Percentiles rank a stretch among this genome's conserved stretches.
Conservation (phyloP, 148 eudicot species). For the Talinum fruticosum region DNA sequence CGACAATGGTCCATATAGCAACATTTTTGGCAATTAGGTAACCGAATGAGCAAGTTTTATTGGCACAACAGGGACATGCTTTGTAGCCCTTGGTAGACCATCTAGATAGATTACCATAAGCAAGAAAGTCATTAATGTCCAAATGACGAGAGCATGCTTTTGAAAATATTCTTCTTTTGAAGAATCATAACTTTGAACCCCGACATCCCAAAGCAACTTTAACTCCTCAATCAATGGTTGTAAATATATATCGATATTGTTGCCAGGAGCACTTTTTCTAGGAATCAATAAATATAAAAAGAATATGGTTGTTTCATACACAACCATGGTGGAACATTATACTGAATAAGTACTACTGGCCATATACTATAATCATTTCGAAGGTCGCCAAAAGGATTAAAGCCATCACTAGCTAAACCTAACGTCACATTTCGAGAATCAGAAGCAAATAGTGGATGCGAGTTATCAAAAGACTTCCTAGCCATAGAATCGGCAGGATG, state of each 20-base stretch:
- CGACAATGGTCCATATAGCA: slow-evolving; percentile 14
- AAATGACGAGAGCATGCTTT: slow-evolving; percentile 6
- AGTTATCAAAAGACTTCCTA: slow-evolving; percentile 23
- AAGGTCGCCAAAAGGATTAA: slow-evolving; percentile 22
- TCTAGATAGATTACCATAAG: slow-evolving; percentile 2
- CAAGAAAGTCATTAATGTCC: slow-evolving; percentile 22
- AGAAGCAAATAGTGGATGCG: background rate
- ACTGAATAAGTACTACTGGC: slow-evolving; percentile 23
- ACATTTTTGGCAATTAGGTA: slow-evolving; percentile 1
- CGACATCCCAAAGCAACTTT: slow-evolving; percentile 19
- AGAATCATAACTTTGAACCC: slow-evolving; percentile 22
- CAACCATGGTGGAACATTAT: slow-evolving; percentile 17
- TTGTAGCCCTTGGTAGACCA: slow-evolving; percentile 12
- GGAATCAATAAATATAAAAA: slow-evolving; percentile 25
- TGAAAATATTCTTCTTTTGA: background rate
- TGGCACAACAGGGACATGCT: background rate
- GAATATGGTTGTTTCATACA: slow-evolving; percentile 23
- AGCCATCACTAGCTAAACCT: slow-evolving; percentile 29
- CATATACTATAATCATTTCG: slow-evolving; percentile 25
- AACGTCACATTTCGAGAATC: slow-evolving; percentile 23
- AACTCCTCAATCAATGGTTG: slow-evolving; percentile 28
- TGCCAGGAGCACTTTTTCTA: slow-evolving; percentile 17
- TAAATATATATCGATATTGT: background rate
- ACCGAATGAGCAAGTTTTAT: background rate
- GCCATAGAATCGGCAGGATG: slow-evolving; percentile 18